A percentile compares a stretch with the other conserved stretches of the same genome.
phyloP scores from a whole-genome alignment of 225 moss, liverwort and hornwort genomes.

The Polytrichum commune region DNA sequence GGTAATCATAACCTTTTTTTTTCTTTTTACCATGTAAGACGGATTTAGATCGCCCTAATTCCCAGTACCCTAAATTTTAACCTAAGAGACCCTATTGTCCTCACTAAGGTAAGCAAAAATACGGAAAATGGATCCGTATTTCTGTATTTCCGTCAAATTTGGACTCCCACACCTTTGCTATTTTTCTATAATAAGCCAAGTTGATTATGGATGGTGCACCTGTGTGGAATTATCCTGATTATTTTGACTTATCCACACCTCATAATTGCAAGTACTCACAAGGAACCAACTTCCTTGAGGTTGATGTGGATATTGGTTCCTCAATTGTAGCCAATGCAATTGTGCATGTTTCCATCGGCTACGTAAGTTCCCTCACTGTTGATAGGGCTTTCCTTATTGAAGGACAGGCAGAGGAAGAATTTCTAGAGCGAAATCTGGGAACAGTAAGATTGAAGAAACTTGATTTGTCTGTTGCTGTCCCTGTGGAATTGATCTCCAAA shows the following conservation, averaged over 20 bases:
- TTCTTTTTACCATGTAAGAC: no score
- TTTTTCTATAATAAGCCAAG: no score
- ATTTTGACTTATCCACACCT: background rate
- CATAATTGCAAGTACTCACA: slow-evolving; percentile 47
- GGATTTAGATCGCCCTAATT: no score
- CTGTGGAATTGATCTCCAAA: slow-evolving; percentile 41
- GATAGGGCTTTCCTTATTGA: slow-evolving; percentile 86
- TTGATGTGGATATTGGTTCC: slow-evolving; percentile 88
- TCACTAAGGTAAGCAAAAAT: no score
- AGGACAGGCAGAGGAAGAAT: slow-evolving; percentile 70
- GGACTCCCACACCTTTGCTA: no score
- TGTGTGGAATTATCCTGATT: background rate
- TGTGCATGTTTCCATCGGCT: slow-evolving; percentile 74
- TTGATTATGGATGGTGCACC: no score
- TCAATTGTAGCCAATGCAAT: slow-evolving; percentile 88
- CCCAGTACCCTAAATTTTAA: no score
- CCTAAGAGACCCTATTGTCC: no score
- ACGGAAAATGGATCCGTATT: no score
- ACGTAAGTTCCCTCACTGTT: slow-evolving; percentile 63
- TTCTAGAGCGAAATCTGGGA: slow-evolving; percentile 73
- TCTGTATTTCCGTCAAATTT: no score
- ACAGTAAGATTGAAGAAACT: slow-evolving; percentile 56
- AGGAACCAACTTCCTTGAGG: slow-evolving; percentile 73
- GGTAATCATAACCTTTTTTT: no score
- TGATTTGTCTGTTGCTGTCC: slow-evolving; percentile 59